Conservation (phyloP, 225 moss, liverwort and hornwort species). For the Marchantia polymorpha region DNA sequence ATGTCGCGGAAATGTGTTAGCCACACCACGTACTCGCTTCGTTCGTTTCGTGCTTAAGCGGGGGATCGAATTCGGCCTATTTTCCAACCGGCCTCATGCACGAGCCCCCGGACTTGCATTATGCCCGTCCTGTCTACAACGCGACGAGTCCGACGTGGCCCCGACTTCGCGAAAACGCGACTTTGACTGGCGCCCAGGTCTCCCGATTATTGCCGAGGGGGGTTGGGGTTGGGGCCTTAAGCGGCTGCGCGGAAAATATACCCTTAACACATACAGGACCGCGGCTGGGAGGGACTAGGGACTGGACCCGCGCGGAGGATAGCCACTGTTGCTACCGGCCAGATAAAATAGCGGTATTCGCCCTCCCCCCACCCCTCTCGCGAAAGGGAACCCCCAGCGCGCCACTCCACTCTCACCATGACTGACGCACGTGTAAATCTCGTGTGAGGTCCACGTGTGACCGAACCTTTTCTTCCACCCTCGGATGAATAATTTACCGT, state of each 20-base stretch:
- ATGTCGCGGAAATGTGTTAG: not conserved
- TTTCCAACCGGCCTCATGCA: not conserved
- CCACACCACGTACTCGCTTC: not conserved
- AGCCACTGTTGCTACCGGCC: not conserved
- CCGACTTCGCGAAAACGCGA: no score
- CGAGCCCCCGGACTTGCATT: not conserved
- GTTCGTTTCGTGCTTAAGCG: not conserved
- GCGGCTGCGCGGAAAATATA: no score
- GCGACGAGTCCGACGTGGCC: no score
- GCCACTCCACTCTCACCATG: not conserved
- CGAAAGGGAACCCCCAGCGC: not conserved
- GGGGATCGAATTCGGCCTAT: not conserved
- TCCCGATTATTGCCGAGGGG: no score
- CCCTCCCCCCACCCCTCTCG: slow-evolving; percentile 10
- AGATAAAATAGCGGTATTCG: slow-evolving; percentile 8
- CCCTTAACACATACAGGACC: not conserved
- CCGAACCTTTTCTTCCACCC: not conserved
- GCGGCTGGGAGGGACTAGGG: not conserved
- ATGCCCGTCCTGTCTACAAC: not conserved
- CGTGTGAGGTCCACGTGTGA: not conserved
- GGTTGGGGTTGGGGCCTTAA: no score
- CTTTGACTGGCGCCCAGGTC: no score
- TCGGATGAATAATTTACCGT: slow-evolving; percentile 4
- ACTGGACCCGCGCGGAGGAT: no score
- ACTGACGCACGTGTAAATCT: slow-evolving; percentile 9